Percentiles rank a stretch among this genome's conserved stretches.
Conservation (phyloP, 2,329 filamentous ascomycete genomes). For the Paraconiothyrium sp. region DNA sequence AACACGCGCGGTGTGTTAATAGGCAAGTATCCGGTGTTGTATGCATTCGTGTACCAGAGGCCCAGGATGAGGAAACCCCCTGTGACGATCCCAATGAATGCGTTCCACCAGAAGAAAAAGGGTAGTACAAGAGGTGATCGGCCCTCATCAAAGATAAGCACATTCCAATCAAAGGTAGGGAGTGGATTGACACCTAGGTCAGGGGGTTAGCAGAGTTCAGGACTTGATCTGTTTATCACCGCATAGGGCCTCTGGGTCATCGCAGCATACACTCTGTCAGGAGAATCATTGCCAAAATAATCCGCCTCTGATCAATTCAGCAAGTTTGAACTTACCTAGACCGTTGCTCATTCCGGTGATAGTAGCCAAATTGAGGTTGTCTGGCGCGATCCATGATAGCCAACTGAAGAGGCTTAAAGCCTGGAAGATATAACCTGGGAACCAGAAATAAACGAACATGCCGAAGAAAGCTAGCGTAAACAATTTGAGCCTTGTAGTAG, state of each 20-base stretch:
- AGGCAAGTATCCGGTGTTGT: conserved; percentile 14
- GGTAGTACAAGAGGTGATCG: conserved; percentile 7
- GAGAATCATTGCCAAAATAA: neutral
- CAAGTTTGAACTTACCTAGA: neutral
- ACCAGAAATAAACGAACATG: conserved; percentile 64
- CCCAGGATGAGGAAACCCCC: conserved; percentile 2
- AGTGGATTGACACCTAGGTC: conserved; percentile 8
- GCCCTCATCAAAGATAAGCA: neutral
- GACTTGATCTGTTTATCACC: neutral
- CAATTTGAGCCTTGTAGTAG: conserved; percentile 41
- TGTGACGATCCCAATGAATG: neutral
- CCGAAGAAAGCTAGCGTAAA: conserved; percentile 55
- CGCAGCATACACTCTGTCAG: neutral
- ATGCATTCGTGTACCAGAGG: conserved; percentile 15
- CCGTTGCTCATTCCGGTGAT: conserved; percentile 13
- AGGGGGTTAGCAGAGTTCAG: neutral
- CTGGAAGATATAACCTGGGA: conserved; percentile 60
- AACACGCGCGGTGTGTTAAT: conserved; percentile 17
- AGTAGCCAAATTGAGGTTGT: conserved; percentile 12
- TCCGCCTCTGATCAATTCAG: neutral
- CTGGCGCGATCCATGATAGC: conserved; percentile 12
- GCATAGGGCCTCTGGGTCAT: neutral
- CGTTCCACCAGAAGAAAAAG: conserved; percentile 8
- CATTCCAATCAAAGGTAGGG: conserved; percentile 11
- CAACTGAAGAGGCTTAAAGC: conserved; percentile 5